Percentiles rank a stretch among this genome's conserved stretches.
phyloP scores from a whole-genome alignment of 2,329 filamentous ascomycete species.

The Trematosphaeria pertusa region DNA sequence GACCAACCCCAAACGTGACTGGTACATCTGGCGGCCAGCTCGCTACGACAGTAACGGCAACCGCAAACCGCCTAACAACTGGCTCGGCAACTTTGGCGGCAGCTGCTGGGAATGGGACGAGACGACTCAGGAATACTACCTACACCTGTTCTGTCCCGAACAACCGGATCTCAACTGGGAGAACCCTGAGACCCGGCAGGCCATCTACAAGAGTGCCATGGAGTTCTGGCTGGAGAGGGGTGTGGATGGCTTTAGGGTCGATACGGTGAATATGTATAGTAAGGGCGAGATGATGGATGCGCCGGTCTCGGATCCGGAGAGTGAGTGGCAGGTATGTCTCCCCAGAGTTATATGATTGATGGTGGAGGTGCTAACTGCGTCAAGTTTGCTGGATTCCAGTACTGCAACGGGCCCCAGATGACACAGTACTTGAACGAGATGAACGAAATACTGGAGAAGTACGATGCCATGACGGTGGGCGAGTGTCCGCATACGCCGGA shows the following conservation, averaged over 20 bases:
- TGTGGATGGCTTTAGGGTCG: conserved; percentile 57
- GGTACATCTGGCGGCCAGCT: conserved; percentile 63
- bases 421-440: conserved; percentile 73
- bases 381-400: conserved; percentile 53
- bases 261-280: conserved; percentile 48
- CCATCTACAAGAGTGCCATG: conserved; percentile 73
- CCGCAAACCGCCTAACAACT: conserved; percentile 77
- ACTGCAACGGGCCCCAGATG: conserved; percentile 72
- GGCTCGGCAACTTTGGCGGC: conserved; percentile 68
- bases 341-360: not conserved
- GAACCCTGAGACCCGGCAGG: conserved; percentile 69
- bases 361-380: not conserved
- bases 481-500: conserved; percentile 71
- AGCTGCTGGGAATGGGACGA: conserved; percentile 76
- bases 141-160: conserved; percentile 75
- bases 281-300: conserved; percentile 44
- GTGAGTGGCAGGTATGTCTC: conserved; percentile 37
- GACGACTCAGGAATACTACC: conserved; percentile 73
- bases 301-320: conserved; percentile 37
- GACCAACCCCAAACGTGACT: conserved; percentile 59
- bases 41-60: conserved; percentile 59
- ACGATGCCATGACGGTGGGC: conserved; percentile 74
- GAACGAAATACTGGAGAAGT: conserved; percentile 63
- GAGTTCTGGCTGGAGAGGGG: conserved; percentile 80
- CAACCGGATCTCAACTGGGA: conserved; percentile 92